Percentiles rank a stretch among this genome's conserved stretches.
These are phyloP conservation scores for Schizothecium vesticola DNA, from an alignment of 495 filamentous ascomycete genomes.

Conservation along the genomic window DNA sequence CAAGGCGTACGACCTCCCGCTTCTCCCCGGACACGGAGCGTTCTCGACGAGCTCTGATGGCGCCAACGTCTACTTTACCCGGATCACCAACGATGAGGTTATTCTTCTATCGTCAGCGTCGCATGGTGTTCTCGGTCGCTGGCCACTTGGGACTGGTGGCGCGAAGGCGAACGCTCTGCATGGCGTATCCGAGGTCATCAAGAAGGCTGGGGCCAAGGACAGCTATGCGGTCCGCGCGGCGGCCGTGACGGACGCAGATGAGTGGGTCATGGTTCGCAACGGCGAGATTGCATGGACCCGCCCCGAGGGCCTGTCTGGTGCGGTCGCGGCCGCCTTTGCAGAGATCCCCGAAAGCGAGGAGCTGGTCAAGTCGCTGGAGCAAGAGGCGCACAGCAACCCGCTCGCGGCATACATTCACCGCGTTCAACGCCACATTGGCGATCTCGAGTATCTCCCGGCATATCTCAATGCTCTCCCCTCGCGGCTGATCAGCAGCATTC, in stretches of 20 bases:
- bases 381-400: slow-evolving; percentile 78
- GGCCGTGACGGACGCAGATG: slow-evolving; percentile 59
- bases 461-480: slow-evolving; percentile 62
- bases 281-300: slow-evolving; percentile 76
- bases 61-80: slow-evolving; percentile 82
- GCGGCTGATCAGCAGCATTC: slow-evolving; percentile 63
- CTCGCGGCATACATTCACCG: slow-evolving; percentile 80
- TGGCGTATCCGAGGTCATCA: slow-evolving; percentile 77
- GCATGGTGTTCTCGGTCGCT: slow-evolving; percentile 67
- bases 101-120: slow-evolving; percentile 70
- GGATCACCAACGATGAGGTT: slow-evolving; percentile 66
- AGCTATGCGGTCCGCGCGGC: slow-evolving; percentile 75
- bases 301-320: slow-evolving; percentile 71
- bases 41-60: slow-evolving; percentile 74
- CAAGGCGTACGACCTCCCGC: slow-evolving; percentile 72
- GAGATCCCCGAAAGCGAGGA: slow-evolving; percentile 66
- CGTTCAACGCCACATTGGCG: slow-evolving; percentile 68
- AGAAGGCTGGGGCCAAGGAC: slow-evolving; percentile 46
- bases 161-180: slow-evolving; percentile 48
- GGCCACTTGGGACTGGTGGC: slow-evolving; percentile 47
- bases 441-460: slow-evolving; percentile 72
- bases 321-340: slow-evolving; percentile 71
- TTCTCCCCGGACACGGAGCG: slow-evolving; percentile 59
- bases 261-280: slow-evolving; percentile 80
- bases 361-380: slow-evolving; percentile 72